Base-by-base conservation (phyloP, 169 alveolate species). In the Cryptosporidium andersoni region DNA sequence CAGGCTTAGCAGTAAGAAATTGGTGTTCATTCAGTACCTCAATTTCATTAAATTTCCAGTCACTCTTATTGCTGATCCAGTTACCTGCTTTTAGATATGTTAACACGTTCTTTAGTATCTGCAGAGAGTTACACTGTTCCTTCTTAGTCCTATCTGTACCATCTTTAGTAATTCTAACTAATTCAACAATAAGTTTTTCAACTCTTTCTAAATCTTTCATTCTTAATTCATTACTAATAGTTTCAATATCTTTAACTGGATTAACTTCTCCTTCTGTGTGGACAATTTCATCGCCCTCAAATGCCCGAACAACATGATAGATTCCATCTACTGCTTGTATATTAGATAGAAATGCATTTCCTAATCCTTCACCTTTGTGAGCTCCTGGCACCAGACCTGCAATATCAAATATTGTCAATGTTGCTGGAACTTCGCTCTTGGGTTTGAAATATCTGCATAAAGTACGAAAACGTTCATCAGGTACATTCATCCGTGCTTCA, bases 321-420 rank as follows among this genome's bases (percentile, higher is more conserved):
- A 98, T 97, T 64, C 99, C 99, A 90, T 98, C 99, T 7, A 95
- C 98, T 42, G 98, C 99, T 67, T 95, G 95, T 53, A 98, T 98
- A 88, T 98, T 97, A 8, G 99, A 95, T 62, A 98, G 91, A 92
- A 98, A 98, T 53, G 98, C 99, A 88, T 97, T 97, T 55, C 99
- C 99, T 53, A 98, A 96, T 2, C 99, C 99, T 90, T 97, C 99
- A 12, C 99, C 99, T 64, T 95, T 94, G 74, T 95, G 96, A 11
- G 99, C 99, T 49, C 99, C 99, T 43, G 96, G 96, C 12, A 98
- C 99, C 12, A 98, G 93, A 6, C 99, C 99, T 4, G 99, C 99
- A 65, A 98, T 98, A 89, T 98, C 99, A 68, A 96, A 94, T 48
- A 98, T 96, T 9, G 98, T 92, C 42, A 98, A 82, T 37, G 96